Percentiles rank a stretch among this genome's conserved stretches.
Evolutionary conservation across 352 stramenopile genomes (phyloP).

Genomic region (Pythium chondricola): DNA sequence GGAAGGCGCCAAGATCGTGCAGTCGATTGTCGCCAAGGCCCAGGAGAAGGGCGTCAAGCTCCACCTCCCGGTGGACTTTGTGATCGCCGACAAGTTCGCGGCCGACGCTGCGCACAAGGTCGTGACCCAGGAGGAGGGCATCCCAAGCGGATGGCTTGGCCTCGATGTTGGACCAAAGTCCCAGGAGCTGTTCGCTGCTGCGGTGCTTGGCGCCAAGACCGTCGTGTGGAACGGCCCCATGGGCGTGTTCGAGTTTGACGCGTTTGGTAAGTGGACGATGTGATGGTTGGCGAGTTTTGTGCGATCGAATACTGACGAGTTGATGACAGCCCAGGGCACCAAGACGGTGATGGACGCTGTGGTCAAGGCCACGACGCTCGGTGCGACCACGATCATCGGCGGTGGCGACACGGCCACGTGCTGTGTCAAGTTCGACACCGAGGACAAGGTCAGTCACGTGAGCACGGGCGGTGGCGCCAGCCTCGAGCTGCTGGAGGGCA

Average conservation of each 20-base stretch:
- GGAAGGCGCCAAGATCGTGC: constrained; percentile 79
- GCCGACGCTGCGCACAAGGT: constrained; percentile 91
- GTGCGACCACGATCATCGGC: constrained; percentile 97
- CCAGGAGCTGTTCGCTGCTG: constrained; percentile 71
- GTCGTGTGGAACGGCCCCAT: constrained; percentile 99
- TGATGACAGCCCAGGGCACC: constrained; percentile 82
- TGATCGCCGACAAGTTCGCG: constrained; percentile 98
- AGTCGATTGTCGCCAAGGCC: constrained; percentile 95
- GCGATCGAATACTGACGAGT: no score
- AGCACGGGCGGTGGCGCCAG: constrained; percentile 94
- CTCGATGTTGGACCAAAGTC: constrained; percentile 97
- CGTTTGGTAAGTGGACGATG: constrained; percentile 91
- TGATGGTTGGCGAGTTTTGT: no score
- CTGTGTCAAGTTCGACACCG: constrained; percentile 84
- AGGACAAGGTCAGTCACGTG: constrained; percentile 88
- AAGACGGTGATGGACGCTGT: constrained; percentile 96
- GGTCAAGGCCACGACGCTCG: constrained; percentile 90
- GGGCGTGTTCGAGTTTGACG: constrained; percentile 99
- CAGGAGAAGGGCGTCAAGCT: constrained; percentile 97
- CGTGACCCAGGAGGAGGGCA: constrained; percentile 88
- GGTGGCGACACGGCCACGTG: constrained; percentile 95
- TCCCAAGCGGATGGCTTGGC: constrained; percentile 96
- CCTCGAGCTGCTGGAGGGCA: constrained; percentile 97
- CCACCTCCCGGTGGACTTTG: constrained; percentile 95
- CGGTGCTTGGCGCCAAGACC: constrained; percentile 88